Percentiles rank a stretch among this genome's conserved stretches.
These are phyloP conservation scores for Cicer yamashitae DNA, from an alignment of 306 rosid species.

Conservation along the genomic window DNA sequence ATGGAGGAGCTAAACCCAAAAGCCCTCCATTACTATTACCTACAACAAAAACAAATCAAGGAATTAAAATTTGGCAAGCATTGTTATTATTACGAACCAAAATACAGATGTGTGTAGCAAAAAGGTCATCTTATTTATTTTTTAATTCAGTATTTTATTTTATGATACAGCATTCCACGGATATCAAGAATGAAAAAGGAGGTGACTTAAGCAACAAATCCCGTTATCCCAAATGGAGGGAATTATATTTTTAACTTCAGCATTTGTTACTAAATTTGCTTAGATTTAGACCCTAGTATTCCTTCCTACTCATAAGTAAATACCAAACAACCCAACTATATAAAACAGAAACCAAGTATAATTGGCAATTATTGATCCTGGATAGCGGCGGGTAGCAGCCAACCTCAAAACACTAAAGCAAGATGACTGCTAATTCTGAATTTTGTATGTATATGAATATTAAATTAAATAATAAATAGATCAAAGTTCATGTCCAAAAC, in stretches of 20 bases:
- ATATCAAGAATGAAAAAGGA: conserved; percentile 6
- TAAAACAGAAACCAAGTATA: conserved; percentile 16
- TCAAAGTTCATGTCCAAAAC: neutral
- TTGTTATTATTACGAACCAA: conserved; percentile 23
- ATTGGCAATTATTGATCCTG: neutral
- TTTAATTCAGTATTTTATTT: neutral
- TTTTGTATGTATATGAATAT: neutral
- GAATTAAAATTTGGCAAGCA: neutral
- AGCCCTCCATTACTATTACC: conserved; percentile 81
- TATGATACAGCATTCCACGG: conserved; percentile 5
- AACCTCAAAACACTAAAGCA: neutral
- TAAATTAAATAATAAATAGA: neutral
- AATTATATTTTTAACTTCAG: neutral
- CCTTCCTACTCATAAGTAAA: conserved; percentile 1
- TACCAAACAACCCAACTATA: conserved; percentile 19
- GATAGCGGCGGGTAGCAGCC: neutral
- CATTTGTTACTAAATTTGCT: neutral
- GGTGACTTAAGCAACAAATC: conserved; percentile 17
- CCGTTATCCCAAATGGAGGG: neutral
- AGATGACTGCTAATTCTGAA: neutral
- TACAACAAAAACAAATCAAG: conserved; percentile 51
- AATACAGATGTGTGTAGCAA: conserved; percentile 14
- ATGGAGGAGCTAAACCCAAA: conserved; percentile 82
- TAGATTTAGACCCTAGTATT: neutral
- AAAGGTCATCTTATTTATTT: neutral